Evolutionary conservation across 345 rosid species (phyloP).

Genomic region (Brassica juncea): DNA sequence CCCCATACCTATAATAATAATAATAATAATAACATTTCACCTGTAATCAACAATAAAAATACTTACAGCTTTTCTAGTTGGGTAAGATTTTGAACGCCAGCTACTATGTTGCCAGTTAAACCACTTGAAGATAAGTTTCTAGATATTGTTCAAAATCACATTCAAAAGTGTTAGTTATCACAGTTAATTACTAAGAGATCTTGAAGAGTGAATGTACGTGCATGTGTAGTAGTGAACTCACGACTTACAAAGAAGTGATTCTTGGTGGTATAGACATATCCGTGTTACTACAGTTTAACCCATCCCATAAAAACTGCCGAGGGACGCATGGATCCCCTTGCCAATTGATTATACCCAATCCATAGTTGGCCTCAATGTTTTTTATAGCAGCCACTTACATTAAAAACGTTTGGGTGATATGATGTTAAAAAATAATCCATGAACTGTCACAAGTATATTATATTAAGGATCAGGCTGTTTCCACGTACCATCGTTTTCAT

Average conservation of each 20-base stretch:
- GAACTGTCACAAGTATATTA: not conserved
- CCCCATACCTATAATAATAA: too few species aligned
- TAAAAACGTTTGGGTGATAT: not conserved
- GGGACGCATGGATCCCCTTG: slow-evolving; percentile 33
- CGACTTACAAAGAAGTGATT: slow-evolving; percentile 26
- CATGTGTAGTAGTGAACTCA: not conserved
- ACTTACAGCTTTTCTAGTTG: slow-evolving; percentile 47
- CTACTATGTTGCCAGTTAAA: slow-evolving; percentile 37
- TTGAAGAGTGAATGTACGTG: not conserved
- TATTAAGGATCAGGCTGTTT: not conserved
- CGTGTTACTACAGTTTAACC: not conserved
- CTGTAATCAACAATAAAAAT: not conserved
- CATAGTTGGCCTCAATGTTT: not conserved
- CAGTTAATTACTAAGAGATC: not conserved
- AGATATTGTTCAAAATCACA: not conserved
- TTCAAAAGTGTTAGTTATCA: not conserved
- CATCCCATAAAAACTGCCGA: slow-evolving; percentile 5
- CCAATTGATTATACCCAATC: slow-evolving; percentile 13
- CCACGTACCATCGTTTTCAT: slow-evolving; percentile 15
- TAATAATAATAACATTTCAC: not conserved
- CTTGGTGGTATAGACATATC: not conserved
- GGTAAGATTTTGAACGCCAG: slow-evolving; percentile 34
- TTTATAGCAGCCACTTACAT: slow-evolving; percentile 41
- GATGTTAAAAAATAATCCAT: not conserved
- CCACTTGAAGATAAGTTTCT: slow-evolving; percentile 46